These are phyloP conservation scores for Blastomyces silverae DNA, from an alignment of 2,329 filamentous ascomycete genomes.

Conservation along the genomic window DNA sequence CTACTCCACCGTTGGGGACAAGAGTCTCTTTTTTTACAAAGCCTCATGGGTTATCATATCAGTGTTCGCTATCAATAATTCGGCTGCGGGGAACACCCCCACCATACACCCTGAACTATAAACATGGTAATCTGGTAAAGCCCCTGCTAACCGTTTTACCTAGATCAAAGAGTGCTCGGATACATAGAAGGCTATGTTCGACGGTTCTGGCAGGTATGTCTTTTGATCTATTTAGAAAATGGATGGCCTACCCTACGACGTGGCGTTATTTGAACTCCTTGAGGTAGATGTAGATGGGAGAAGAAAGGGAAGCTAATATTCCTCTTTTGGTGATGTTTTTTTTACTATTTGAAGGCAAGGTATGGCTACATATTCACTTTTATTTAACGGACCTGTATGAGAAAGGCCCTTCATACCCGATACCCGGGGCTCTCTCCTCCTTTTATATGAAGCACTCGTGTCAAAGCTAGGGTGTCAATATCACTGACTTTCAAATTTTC, in stretches of 20 bases:
- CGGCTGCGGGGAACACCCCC: not conserved
- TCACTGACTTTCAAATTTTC: not conserved
- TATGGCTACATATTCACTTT: constrained; percentile 2
- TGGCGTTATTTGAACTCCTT: not conserved
- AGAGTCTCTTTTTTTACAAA: not conserved
- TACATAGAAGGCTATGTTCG: constrained; percentile 92
- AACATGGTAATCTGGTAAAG: not conserved
- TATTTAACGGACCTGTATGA: not conserved
- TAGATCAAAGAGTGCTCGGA: constrained; percentile 77
- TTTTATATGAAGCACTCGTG: not conserved
- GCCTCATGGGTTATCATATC: not conserved
- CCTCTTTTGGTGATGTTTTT: not conserved
- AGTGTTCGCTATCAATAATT: not conserved
- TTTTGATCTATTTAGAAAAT: constrained; percentile 12
- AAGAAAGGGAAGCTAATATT: not conserved
- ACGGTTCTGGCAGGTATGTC: constrained; percentile 90
- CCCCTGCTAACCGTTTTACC: not conserved
- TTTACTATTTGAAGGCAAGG: constrained; percentile 14
- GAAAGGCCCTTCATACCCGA: not conserved
- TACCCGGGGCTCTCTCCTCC: not conserved
- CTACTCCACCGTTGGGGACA: no score
- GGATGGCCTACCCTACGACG: not conserved
- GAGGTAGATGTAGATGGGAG: not conserved
- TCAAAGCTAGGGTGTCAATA: not conserved
- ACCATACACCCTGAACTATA: not conserved